Evolutionary conservation across 2,329 filamentous ascomycete genomes (phyloP).

Genomic region (Clarireedia monteithiana): DNA sequence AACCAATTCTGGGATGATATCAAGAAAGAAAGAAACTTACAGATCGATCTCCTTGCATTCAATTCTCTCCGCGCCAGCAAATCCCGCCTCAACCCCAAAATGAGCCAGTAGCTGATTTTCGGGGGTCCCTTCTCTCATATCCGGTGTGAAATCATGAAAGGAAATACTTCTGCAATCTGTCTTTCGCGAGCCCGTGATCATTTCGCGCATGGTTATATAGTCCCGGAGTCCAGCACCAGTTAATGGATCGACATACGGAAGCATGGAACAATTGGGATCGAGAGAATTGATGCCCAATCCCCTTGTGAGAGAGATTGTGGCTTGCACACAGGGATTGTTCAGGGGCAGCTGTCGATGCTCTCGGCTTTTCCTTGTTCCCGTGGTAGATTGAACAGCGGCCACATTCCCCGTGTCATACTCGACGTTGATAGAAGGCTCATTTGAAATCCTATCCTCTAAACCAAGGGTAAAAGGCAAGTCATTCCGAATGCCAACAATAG

Average conservation of each 20-base stretch:
- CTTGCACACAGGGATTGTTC: too few relatives aligned
- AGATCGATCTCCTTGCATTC: conserved; percentile 23
- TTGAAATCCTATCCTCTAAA: background rate
- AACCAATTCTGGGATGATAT: background rate
- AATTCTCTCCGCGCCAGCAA: conserved; percentile 10
- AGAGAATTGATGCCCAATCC: background rate
- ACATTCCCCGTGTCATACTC: background rate
- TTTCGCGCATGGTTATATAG: conserved; percentile 19
- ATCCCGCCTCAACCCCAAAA: conserved; percentile 10
- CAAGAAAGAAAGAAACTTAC: conserved; percentile 15
- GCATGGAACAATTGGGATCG: background rate
- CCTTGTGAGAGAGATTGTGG: too few relatives aligned
- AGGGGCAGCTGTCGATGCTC: too few relatives aligned
- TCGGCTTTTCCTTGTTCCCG: background rate
- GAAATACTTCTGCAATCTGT: conserved; percentile 18
- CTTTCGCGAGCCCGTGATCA: conserved; percentile 11
- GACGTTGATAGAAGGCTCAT: background rate
- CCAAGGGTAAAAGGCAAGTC: conserved; percentile 15
- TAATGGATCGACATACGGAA: background rate
- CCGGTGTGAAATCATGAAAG: conserved; percentile 24
- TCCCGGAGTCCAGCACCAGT: conserved; percentile 24
- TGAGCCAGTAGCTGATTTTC: conserved; percentile 18
- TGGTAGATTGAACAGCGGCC: background rate
- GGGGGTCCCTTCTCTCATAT: conserved; percentile 12
- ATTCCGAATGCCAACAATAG: conserved; percentile 18